Conservation (phyloP, 345 rosid genomes). For the Citropsis articulata region DNA sequence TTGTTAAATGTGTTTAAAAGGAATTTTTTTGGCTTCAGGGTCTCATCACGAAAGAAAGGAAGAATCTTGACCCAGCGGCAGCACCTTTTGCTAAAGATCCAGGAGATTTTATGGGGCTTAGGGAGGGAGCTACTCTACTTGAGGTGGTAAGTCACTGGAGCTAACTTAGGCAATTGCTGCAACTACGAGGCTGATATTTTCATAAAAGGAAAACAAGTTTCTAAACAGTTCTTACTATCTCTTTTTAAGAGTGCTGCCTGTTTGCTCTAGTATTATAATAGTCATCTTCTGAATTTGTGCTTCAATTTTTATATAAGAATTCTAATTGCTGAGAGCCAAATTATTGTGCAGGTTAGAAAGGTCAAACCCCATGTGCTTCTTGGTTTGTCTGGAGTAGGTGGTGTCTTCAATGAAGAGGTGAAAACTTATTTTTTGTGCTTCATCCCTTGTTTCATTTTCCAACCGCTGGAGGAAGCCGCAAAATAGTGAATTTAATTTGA, state of each 20-base stretch:
- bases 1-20: neutral
- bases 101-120: constrained; percentile 56
- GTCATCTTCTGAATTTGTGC: constrained; percentile 11
- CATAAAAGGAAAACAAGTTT: neutral
- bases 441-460: constrained; percentile 4
- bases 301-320: constrained; percentile 1
- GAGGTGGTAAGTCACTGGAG: constrained; percentile 71
- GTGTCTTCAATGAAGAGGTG: constrained; percentile 86
- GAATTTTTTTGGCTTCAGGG: constrained; percentile 50
- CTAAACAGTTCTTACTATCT: neutral
- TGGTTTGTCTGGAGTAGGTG: constrained; percentile 99
- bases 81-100: constrained; percentile 79
- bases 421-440: constrained; percentile 7
- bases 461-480: neutral
- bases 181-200: constrained; percentile 10
- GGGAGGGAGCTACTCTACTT: constrained; percentile 75
- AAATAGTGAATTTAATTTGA: neutral
- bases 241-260: neutral
- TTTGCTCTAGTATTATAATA: neutral
- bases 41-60: constrained; percentile 86
- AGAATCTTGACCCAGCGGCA: constrained; percentile 82
- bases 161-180: constrained; percentile 12
- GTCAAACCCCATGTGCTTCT: constrained; percentile 93
- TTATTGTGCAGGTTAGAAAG: constrained; percentile 64
- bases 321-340: constrained; percentile 17